phyloP scores from a whole-genome alignment of 768 basidiomycete genomes.

The Tricholoma flavovirens region DNA sequence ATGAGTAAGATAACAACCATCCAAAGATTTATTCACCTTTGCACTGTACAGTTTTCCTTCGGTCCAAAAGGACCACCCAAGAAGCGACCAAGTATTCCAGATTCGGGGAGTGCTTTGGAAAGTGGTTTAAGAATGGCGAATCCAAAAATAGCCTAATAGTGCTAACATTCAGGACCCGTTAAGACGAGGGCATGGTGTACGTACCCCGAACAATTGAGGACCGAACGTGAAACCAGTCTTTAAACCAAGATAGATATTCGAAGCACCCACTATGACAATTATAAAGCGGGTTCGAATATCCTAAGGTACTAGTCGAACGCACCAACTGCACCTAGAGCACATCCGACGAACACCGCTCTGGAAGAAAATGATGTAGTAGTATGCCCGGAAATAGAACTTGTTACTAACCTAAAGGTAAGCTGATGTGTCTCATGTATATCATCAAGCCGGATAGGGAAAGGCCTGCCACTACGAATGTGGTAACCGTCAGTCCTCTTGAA shows the following conservation, averaged over 20 bases:
- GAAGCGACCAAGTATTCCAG: constrained; percentile 36
- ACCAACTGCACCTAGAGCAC: constrained; percentile 43
- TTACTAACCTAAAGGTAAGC: constrained; percentile 39
- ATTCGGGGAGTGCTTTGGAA: constrained; percentile 42
- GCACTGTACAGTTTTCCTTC: constrained; percentile 63
- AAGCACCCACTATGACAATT: constrained; percentile 38
- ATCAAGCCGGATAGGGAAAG: constrained; percentile 50
- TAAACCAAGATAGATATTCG: constrained; percentile 62
- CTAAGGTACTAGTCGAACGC: constrained; percentile 1
- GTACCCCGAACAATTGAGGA: constrained; percentile 53
- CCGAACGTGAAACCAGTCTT: constrained; percentile 69
- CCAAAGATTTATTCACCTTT: constrained; percentile 30
- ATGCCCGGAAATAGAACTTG: constrained; percentile 2
- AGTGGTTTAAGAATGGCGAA: constrained; percentile 57
- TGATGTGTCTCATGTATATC: constrained; percentile 44
- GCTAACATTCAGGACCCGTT: background rate
- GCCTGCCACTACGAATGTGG: constrained; percentile 32
- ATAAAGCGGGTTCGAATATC: background rate
- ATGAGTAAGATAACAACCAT: background rate
- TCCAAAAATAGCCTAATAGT: constrained; percentile 42
- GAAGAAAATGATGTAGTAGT: background rate
- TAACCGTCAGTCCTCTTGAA: background rate
- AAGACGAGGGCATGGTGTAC: constrained; percentile 10
- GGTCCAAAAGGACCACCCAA: constrained; percentile 57
- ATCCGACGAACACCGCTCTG: constrained; percentile 46